Evolutionary conservation across 352 stramenopile genomes (phyloP), one percentile per base, ranked within the genome.

Genomic region (Pythium phragmitis): DNA sequence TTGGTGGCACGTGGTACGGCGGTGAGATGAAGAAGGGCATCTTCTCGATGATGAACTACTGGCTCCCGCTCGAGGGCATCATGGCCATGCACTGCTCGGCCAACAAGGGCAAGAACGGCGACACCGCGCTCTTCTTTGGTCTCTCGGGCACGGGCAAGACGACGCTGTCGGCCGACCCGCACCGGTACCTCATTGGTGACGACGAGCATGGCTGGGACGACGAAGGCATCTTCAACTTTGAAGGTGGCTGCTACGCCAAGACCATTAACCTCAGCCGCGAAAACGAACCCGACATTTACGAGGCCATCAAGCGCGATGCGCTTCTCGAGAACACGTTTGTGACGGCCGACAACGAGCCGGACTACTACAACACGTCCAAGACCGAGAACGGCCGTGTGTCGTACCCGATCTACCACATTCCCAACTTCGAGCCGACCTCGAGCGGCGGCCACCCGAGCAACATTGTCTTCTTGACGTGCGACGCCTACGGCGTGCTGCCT

Each of bases 171-270:
- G 85, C 89, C 41, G 89, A 97, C 72, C 88, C 89, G 7, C 88
- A 88, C 66, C 82, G 88, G 30, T 76, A 88, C 62, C 82, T 99
- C 52, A 98, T 99, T 67, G 96, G 96, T 54, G 96, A 98, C 69
- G 96, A 99, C 69, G 76, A 85, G 62, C 76, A 85, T 57, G 76
- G 74, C 60, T 85, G 76, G 76, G 76, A 85, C 65, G 64, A 82
- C 49, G 69, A 90, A 57, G 95, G 96, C 60, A 85, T 99, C 56
- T 99, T 98, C 80, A 98, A 99, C 82, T 98, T 99, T 81, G 96
- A 99, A 74, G 96, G 96, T 63, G 96, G 96, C 34, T 99, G 96
- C 80, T 99, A 99, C 76, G 96, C 96, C 66, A 99, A 99, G 86
- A 98, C 92, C 14, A 98, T 98, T 70, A 92, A 98, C 67, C 77